These are phyloP conservation scores for Ramularia endophylla DNA, from an alignment of 2,329 filamentous ascomycete genomes.

Conservation along the genomic window DNA sequence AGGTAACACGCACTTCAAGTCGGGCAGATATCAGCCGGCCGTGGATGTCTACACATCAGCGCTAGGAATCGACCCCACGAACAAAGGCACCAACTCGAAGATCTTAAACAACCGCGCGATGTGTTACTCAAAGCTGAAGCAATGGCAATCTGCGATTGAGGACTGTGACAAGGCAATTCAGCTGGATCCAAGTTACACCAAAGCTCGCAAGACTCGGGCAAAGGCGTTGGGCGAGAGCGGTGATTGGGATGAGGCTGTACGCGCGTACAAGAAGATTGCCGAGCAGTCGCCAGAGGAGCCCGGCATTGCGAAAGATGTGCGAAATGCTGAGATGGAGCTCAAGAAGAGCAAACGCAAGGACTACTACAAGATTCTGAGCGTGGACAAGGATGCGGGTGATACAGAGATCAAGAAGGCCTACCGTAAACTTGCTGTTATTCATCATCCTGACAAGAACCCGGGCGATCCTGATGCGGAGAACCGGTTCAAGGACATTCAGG, in stretches of 20 bases:
- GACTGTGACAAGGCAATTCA: slow-evolving; percentile 82
- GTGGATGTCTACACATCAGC: slow-evolving; percentile 80
- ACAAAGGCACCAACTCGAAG: slow-evolving; percentile 92
- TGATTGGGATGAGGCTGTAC: slow-evolving; percentile 85
- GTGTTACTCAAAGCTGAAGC: slow-evolving; percentile 75
- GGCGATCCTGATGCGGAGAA: slow-evolving; percentile 77
- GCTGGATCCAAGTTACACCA: slow-evolving; percentile 78
- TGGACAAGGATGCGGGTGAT: slow-evolving; percentile 80
- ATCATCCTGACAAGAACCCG: slow-evolving; percentile 97
- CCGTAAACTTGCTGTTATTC: slow-evolving; percentile 84
- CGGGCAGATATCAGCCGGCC: slow-evolving; percentile 69
- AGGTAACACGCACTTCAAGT: slow-evolving; percentile 86
- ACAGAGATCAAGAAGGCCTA: slow-evolving; percentile 94
- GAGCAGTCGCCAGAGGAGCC: slow-evolving; percentile 80
- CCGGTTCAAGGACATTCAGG: slow-evolving; percentile 95
- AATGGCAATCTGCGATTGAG: slow-evolving; percentile 71
- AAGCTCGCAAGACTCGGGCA: slow-evolving; percentile 89
- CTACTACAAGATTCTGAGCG: slow-evolving; percentile 94
- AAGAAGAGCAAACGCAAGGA: slow-evolving; percentile 98
- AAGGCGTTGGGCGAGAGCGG: slow-evolving; percentile 81
- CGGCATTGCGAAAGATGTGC: slow-evolving; percentile 74
- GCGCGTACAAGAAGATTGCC: slow-evolving; percentile 79
- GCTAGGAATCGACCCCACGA: slow-evolving; percentile 75
- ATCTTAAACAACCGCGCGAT: slow-evolving; percentile 89
- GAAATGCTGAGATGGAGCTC: slow-evolving; percentile 84